Percentiles rank a stretch among this genome's conserved stretches.
Conservation (phyloP, 202 grass and related monocot genomes). For the Dendrocalamus latiflorus region DNA sequence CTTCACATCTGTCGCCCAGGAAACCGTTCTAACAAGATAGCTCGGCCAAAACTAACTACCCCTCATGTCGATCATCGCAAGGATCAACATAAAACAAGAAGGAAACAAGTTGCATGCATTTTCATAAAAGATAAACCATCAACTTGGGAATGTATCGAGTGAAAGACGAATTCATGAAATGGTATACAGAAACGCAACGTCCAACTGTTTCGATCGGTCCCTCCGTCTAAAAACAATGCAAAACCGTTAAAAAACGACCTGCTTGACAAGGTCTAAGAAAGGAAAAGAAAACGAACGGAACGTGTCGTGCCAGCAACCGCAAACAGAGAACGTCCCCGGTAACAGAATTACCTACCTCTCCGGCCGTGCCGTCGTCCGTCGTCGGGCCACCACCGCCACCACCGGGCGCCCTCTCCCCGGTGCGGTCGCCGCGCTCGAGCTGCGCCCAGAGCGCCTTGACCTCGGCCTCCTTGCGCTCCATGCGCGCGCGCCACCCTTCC, state of each 20-base stretch:
- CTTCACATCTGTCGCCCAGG: not conserved
- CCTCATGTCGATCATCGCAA: not conserved
- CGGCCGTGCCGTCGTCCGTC: not conserved
- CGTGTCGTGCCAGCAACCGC: no score
- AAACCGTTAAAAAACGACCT: no score
- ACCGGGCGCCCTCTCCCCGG: not conserved
- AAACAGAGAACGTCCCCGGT: no score
- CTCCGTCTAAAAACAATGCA: no score
- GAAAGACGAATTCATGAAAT: not conserved
- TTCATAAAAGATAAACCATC: not conserved
- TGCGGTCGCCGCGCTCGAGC: slow-evolving; percentile 32
- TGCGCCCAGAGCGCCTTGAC: slow-evolving; percentile 56
- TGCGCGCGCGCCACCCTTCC: slow-evolving; percentile 41
- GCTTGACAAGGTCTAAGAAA: not conserved
- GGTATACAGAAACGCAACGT: not conserved
- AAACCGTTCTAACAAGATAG: not conserved
- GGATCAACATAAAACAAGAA: not conserved
- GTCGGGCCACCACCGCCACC: not conserved
- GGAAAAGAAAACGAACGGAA: not conserved
- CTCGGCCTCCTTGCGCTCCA: slow-evolving; percentile 64
- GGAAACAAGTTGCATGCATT: not conserved
- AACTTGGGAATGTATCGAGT: not conserved
- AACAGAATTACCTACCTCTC: slow-evolving; percentile 26
- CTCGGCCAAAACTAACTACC: not conserved
- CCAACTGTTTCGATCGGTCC: not conserved